phyloP scores from a whole-genome alignment of 2,329 filamentous ascomycete genomes.

The Fusarium austroafricanum region DNA sequence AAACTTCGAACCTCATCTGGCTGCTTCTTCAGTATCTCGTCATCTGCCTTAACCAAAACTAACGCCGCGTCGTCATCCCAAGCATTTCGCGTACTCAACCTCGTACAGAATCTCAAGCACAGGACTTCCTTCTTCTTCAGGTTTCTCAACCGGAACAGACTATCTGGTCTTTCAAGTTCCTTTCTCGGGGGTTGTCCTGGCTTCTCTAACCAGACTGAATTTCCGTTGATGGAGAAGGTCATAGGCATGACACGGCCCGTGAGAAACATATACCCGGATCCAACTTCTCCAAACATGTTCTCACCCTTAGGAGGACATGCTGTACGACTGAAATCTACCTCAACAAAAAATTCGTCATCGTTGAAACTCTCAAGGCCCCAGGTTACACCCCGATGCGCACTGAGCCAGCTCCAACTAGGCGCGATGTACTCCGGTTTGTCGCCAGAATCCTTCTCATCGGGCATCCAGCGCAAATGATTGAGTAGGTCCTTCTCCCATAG shows the following conservation, averaged over 20 bases:
- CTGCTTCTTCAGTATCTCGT: constrained; percentile 15
- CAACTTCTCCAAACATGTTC: constrained; percentile 36
- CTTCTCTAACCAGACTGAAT: constrained; percentile 19
- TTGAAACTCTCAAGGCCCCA: constrained; percentile 33
- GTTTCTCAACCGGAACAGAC: constrained; percentile 21
- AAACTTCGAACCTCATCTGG: constrained; percentile 23
- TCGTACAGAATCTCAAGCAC: constrained; percentile 29
- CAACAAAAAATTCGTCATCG: constrained; percentile 22
- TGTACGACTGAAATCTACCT: constrained; percentile 20
- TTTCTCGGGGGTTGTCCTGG: background rate
- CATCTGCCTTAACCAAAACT: constrained; percentile 25
- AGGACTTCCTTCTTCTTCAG: constrained; percentile 5
- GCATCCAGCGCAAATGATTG: constrained; percentile 34
- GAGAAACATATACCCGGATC: constrained; percentile 36
- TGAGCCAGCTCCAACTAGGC: constrained; percentile 47
- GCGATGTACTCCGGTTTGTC: constrained; percentile 18
- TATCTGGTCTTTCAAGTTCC: constrained; percentile 30
- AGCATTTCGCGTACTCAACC: constrained; percentile 9
- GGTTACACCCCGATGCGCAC: constrained; percentile 37
- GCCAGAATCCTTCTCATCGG: constrained; percentile 17
- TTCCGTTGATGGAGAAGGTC: constrained; percentile 1
- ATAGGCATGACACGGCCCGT: constrained; percentile 28
- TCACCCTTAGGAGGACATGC: constrained; percentile 10
- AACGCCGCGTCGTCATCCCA: constrained; percentile 37
- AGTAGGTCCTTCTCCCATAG: constrained; percentile 41